Conservation (phyloP, 176 grass and related monocot species). For the Bothriochloa decipiens region DNA sequence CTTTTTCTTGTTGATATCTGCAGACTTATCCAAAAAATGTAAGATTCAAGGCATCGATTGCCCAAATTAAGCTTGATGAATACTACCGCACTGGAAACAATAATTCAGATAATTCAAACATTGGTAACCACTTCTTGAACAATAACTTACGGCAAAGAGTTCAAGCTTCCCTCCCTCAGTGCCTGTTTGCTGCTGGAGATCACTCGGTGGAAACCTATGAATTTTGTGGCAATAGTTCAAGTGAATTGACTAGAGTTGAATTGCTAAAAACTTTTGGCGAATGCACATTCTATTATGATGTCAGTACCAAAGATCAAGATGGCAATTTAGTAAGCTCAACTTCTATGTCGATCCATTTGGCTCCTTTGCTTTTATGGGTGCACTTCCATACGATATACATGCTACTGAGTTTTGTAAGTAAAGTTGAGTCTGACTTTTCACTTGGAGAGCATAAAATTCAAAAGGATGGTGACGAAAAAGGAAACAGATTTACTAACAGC, state of each 20-base stretch:
- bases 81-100: slow-evolving; percentile 53
- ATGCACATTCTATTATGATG: slow-evolving; percentile 62
- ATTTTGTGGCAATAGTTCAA: slow-evolving; percentile 40
- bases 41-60: slow-evolving; percentile 64
- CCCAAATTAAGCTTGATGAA: slow-evolving; percentile 70
- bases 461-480: slow-evolving; percentile 40
- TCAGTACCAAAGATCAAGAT: slow-evolving; percentile 66
- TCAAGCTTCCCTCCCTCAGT: slow-evolving; percentile 74
- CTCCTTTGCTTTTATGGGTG: slow-evolving; percentile 80
- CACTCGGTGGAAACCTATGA: slow-evolving; percentile 41
- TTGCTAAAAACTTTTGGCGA: slow-evolving; percentile 80
- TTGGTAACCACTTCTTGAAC: slow-evolving; percentile 60
- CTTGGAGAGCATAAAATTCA: slow-evolving; percentile 44
- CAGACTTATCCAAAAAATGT: slow-evolving; percentile 87
- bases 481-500: slow-evolving; percentile 31
- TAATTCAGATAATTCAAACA: slow-evolving; percentile 35
- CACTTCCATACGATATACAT: slow-evolving; percentile 82
- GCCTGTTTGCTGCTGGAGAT: slow-evolving; percentile 49
- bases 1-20: slow-evolving; percentile 56
- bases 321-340: slow-evolving; percentile 54
- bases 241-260: slow-evolving; percentile 64
- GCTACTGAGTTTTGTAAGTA: slow-evolving; percentile 65
- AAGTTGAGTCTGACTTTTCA: slow-evolving; percentile 50
- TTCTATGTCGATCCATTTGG: slow-evolving; percentile 64
- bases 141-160: slow-evolving; percentile 68